Base-by-base conservation (phyloP, 2,329 filamentous ascomycete species). In the Fusarium longipes region DNA sequence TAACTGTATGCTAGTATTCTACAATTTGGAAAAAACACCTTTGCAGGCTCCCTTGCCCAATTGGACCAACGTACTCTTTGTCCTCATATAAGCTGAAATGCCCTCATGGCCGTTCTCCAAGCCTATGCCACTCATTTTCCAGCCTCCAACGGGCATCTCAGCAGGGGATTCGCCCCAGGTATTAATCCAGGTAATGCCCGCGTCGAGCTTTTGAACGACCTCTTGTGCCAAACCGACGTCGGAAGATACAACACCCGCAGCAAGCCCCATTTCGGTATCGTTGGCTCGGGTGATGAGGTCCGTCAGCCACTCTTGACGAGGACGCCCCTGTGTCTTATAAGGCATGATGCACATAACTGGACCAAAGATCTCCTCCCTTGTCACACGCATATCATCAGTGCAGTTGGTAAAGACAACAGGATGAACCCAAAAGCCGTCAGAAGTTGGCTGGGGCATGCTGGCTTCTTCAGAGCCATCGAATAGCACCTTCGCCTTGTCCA, bases 101-200 rank as follows among this genome's bases (percentile, higher is more conserved):
- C 93, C 93, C 72, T 86, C 87, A 59, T 88, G 83, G 5, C 93
- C 93, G 77, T 97, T 97, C 83, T 97, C 93, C 3, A 96, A 89
- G 0, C 93, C 93, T 11, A 97, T 81, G 32, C 93, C 93, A 75
- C 93, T 96, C 84, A 91, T 86, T 82, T 97, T 97, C 93, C 93
- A 97, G 1, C 93, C 93, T 11, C 93, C 93, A 0, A 97, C 93
- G 4, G 91, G 91, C 93, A 97, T 97, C 82, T 97, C 93, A 1
- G 93, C 92, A 0, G 93, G 93, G 47, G 87, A 90, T 81, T 97
- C 93, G n/a, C 93, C 93, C 93, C 93, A 97, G 0, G 92, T 93
- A 77, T 97, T 97, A 51, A 97, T 85, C 93, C 93, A 97, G 2
- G 92, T 96, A 73, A 97, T 97, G 32, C 93, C 93, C 0, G 93